phyloP scores from a whole-genome alignment of 2,329 filamentous ascomycete genomes.

The Exophiala phaeomuriformis region DNA sequence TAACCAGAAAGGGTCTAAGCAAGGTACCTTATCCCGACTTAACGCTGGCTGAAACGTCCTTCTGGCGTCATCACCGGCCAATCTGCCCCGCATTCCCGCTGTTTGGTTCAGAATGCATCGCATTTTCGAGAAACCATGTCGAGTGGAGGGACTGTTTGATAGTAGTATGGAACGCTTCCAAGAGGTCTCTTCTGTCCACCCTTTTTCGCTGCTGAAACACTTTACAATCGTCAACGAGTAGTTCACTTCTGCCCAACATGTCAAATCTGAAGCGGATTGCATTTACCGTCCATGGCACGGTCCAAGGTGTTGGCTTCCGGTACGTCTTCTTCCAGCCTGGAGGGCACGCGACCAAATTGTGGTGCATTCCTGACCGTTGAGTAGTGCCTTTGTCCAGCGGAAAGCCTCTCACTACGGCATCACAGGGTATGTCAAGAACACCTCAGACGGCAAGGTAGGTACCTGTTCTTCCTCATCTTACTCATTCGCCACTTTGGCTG shows the following conservation, averaged over 20 bases:
- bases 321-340: slow-evolving; percentile 3
- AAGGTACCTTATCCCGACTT: too few species aligned
- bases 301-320: slow-evolving; percentile 28
- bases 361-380: background rate
- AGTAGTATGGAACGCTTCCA: too few species aligned
- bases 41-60: too few species aligned
- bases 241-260: slow-evolving; percentile 8
- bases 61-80: too few species aligned
- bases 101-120: too few species aligned
- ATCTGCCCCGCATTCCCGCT: too few species aligned
- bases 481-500: slow-evolving; percentile 3
- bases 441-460: slow-evolving; percentile 39
- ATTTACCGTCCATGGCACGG: slow-evolving; percentile 24
- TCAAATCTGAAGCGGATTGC: slow-evolving; percentile 19
- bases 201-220: too few species aligned
- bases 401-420: slow-evolving; percentile 38
- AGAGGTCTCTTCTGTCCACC: too few species aligned
- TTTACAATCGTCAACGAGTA: background rate
- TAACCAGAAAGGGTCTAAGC: too few species aligned
- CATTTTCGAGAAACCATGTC: too few species aligned
- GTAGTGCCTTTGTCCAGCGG: slow-evolving; percentile 39
- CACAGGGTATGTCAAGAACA: slow-evolving; percentile 46
- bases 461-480: background rate
- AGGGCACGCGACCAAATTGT: background rate
- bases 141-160: too few species aligned